phyloP scores from a whole-genome alignment of 208 protist species.

The Blastocrithidia nonstop region DNA sequence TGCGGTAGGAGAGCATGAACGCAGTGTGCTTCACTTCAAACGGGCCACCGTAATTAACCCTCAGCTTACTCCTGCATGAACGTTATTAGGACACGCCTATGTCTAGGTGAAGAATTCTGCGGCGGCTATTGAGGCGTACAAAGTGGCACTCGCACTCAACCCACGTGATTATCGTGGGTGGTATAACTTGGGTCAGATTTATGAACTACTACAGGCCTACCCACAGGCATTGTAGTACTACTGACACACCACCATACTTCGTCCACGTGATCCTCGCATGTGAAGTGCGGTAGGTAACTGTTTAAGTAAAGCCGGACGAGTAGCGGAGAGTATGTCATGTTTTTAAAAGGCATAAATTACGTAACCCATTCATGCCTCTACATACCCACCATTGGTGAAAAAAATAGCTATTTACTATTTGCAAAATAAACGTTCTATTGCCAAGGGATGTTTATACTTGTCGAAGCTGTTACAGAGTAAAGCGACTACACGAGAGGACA shows the following conservation, averaged over 20 bases:
- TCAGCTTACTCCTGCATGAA: slow-evolving; percentile 89
- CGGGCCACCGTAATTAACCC: slow-evolving; percentile 79
- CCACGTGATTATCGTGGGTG: slow-evolving; percentile 89
- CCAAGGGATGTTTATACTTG: slow-evolving; percentile 44
- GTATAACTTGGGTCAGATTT: slow-evolving; percentile 96
- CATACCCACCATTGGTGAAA: slow-evolving; percentile 50
- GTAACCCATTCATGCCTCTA: slow-evolving; percentile 17
- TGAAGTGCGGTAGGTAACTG: slow-evolving; percentile 72
- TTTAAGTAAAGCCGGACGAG: slow-evolving; percentile 58
- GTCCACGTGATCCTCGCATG: slow-evolving; percentile 93
- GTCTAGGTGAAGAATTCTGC: slow-evolving; percentile 91
- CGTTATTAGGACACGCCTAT: slow-evolving; percentile 95
- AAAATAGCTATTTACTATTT: slow-evolving; percentile 59
- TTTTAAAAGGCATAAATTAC: slow-evolving; percentile 57
- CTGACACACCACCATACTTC: slow-evolving; percentile 80
- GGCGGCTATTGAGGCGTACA: slow-evolving; percentile 92
- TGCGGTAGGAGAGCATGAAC: slow-evolving; percentile 88
- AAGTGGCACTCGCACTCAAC: slow-evolving; percentile 88
- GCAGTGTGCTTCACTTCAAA: slow-evolving; percentile 91
- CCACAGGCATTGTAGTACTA: slow-evolving; percentile 95
- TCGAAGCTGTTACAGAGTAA: slow-evolving; percentile 34
- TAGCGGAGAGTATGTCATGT: slow-evolving; percentile 46
- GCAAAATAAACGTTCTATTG: slow-evolving; percentile 11
- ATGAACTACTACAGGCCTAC: slow-evolving; percentile 92
- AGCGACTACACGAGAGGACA: slow-evolving; percentile 21